Conservation (phyloP, 768 basidiomycete genomes). For the Trametes gibbosa region DNA sequence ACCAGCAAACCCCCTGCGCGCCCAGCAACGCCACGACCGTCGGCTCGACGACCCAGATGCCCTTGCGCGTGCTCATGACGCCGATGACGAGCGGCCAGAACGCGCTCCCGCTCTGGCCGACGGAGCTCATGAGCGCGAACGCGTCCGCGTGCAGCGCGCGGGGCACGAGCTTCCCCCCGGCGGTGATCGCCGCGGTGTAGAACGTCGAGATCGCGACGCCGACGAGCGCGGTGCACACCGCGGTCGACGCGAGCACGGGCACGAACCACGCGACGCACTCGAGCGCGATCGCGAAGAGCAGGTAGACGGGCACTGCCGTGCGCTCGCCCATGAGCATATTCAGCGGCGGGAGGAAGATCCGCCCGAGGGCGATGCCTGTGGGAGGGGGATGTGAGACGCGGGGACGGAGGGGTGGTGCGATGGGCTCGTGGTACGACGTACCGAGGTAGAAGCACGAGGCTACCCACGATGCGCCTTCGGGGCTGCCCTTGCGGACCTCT, state of each 20-base stretch:
- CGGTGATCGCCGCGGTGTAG: constrained; percentile 28
- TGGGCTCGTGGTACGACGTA: constrained; percentile 5
- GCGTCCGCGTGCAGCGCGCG: constrained; percentile 30
- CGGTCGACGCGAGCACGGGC: constrained; percentile 26
- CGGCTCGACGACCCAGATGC: constrained; percentile 31
- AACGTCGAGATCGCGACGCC: constrained; percentile 32
- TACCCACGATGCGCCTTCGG: constrained; percentile 30
- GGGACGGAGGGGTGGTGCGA: not conserved
- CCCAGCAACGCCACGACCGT: constrained; percentile 28
- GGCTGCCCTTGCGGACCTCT: constrained; percentile 27
- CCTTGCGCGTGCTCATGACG: constrained; percentile 29
- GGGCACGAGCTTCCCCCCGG: constrained; percentile 26
- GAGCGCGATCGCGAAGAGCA: constrained; percentile 29
- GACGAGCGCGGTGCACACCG: constrained; percentile 29
- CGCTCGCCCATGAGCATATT: constrained; percentile 31
- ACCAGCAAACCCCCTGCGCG: constrained; percentile 27
- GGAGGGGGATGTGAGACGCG: not conserved
- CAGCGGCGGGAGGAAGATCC: constrained; percentile 27
- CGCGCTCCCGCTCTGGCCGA: constrained; percentile 31
- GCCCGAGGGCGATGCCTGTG: constrained; percentile 28
- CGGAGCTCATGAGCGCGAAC: constrained; percentile 29
- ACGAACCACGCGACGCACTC: constrained; percentile 27
- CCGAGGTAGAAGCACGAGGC: constrained; percentile 30
- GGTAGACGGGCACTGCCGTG: constrained; percentile 29
- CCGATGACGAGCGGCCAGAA: constrained; percentile 30